Conservation (phyloP, 2,329 filamentous ascomycete species). For the Rhynchosporium graminicola region DNA sequence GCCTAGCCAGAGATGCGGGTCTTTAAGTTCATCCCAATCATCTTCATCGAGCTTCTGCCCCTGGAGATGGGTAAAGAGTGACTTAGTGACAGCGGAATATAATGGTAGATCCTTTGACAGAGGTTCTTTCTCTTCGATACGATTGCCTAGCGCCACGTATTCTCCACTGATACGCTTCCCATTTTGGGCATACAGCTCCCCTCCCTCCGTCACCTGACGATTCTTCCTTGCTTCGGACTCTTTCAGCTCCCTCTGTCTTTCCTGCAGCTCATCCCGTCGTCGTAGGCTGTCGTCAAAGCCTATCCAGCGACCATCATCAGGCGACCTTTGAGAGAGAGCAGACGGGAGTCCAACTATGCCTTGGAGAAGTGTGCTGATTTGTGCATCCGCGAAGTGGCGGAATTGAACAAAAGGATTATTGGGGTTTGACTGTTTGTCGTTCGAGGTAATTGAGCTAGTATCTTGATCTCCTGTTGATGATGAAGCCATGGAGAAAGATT, state of each 20-base stretch:
- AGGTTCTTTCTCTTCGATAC: not conserved
- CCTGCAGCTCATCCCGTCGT: conserved; percentile 34
- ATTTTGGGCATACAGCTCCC: conserved; percentile 12
- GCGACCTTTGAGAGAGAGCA: conserved; percentile 33
- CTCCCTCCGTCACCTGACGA: conserved; percentile 7
- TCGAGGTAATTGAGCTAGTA: not conserved
- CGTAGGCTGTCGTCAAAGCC: conserved; percentile 36
- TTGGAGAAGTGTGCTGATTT: conserved; percentile 39
- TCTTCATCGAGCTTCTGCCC: conserved; percentile 19
- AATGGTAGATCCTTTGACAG: conserved; percentile 32
- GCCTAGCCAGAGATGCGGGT: not conserved
- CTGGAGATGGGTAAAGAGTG: conserved; percentile 31
- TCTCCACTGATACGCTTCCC: conserved; percentile 5
- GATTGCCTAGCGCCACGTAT: not conserved
- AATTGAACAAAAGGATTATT: conserved; percentile 41
- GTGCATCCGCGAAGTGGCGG: conserved; percentile 36
- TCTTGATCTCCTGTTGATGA: conserved; percentile 30
- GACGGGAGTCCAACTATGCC: conserved; percentile 40
- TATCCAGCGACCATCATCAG: conserved; percentile 31
- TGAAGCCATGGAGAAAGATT: conserved; percentile 28
- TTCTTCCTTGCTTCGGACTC: conserved; percentile 26
- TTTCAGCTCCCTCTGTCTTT: conserved; percentile 29
- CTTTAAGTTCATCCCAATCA: conserved; percentile 61
- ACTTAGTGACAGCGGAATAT: conserved; percentile 34
- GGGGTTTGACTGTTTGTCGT: conserved; percentile 23